Evolutionary conservation across 23 red algal genomes (phyloP).

Genomic region (Cyanidiococcus yangmingshanensis): DNA sequence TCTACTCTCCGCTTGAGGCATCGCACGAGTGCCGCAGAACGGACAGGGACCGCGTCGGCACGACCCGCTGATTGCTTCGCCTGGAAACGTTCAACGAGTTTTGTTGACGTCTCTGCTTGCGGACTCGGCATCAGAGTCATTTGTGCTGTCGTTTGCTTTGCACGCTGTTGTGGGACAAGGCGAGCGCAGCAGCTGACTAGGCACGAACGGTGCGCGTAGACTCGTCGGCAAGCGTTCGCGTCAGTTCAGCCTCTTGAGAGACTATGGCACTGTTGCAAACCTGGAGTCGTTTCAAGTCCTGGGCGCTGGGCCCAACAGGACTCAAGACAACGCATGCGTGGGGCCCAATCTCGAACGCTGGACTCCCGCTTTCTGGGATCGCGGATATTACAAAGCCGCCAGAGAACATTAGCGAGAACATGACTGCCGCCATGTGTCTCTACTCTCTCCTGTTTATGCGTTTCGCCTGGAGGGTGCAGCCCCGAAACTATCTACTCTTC

Average conservation of each 20-base stretch:
- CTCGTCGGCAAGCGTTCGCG: neutral
- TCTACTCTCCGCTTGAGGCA: too few relatives aligned
- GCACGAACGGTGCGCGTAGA: neutral
- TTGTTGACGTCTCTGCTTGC: too few relatives aligned
- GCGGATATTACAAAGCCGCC: conserved; percentile 84
- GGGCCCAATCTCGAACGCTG: conserved; percentile 93
- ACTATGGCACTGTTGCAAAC: neutral
- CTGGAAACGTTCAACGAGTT: too few relatives aligned
- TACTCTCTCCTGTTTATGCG: conserved; percentile 95
- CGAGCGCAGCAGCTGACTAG: neutral
- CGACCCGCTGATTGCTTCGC: too few relatives aligned
- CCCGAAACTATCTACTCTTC: conserved; percentile 78
- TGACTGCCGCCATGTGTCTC: conserved; percentile 81
- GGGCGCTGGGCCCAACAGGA: conserved; percentile 49
- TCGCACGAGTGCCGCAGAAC: too few relatives aligned
- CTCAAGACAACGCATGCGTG: conserved; percentile 94
- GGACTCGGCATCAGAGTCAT: too few relatives aligned
- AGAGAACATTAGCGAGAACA: conserved; percentile 69
- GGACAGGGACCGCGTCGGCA: too few relatives aligned
- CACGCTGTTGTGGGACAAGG: neutral
- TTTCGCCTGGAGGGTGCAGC: conserved; percentile 81
- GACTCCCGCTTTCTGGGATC: conserved; percentile 60
- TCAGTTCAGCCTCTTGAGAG: neutral
- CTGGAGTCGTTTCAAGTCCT: conserved; percentile 1
- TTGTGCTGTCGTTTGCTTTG: too few relatives aligned